These are phyloP conservation scores for Mycena filopes DNA, from an alignment of 768 basidiomycete species.

Conservation along the genomic window DNA sequence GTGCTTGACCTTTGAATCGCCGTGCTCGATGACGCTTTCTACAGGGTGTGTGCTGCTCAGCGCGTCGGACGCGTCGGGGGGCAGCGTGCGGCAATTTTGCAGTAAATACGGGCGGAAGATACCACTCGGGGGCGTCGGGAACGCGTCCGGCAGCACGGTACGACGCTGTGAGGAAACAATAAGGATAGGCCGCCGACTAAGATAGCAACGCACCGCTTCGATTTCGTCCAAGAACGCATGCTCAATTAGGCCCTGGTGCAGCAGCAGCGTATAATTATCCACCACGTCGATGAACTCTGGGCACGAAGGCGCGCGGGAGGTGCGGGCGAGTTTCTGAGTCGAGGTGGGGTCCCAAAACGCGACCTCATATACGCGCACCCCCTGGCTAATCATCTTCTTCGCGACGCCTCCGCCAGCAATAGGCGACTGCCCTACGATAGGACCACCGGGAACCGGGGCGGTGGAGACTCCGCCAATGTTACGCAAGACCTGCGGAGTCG, in stretches of 20 bases:
- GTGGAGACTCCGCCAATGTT: slow-evolving; percentile 32
- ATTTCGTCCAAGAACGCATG: slow-evolving; percentile 33
- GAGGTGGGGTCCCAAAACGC: slow-evolving; percentile 34
- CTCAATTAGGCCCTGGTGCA: slow-evolving; percentile 35
- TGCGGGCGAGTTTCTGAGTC: slow-evolving; percentile 42
- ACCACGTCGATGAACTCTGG: slow-evolving; percentile 35
- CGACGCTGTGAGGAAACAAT: slow-evolving; percentile 23
- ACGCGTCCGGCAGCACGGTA: slow-evolving; percentile 22
- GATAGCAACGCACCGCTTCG: slow-evolving; percentile 13
- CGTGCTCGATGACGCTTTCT: slow-evolving; percentile 28
- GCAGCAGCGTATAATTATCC: slow-evolving; percentile 32
- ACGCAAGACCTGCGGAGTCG: slow-evolving; percentile 25
- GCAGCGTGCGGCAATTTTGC: slow-evolving; percentile 24
- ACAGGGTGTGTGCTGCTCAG: slow-evolving; percentile 31
- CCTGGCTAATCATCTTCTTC: slow-evolving; percentile 33
- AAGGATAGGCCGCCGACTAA: not conserved
- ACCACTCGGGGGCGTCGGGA: slow-evolving; percentile 21
- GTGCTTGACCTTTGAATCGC: slow-evolving; percentile 26
- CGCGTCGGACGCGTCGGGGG: slow-evolving; percentile 16
- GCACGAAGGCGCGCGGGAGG: slow-evolving; percentile 23
- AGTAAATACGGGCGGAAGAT: slow-evolving; percentile 30
- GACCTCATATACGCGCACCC: slow-evolving; percentile 33
- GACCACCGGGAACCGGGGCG: slow-evolving; percentile 27
- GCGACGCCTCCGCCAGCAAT: slow-evolving; percentile 30
- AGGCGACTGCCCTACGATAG: slow-evolving; percentile 20